Base-by-base conservation (phyloP, 495 filamentous ascomycete genomes). In the Lepidopterella palustris region DNA sequence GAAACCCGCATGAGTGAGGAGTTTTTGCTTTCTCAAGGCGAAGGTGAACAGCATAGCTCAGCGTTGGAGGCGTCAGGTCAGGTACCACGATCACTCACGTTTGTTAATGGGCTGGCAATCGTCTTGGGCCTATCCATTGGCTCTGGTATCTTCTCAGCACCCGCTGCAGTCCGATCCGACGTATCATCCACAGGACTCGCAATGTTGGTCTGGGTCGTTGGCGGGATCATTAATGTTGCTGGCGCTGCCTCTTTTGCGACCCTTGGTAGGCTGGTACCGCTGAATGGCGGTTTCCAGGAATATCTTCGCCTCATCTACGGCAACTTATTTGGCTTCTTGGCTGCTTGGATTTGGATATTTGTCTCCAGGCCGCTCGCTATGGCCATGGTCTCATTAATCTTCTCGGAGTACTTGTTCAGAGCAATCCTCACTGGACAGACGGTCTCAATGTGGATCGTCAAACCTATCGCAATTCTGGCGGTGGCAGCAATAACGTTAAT, bases 251-350 rank as follows among this genome's bases (percentile, higher is more conserved):
- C 70, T 8, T 76, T 77, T 61, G 70, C 73, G 35, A 77, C 78
- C 55, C 69, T 78, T 28, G 75, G 77, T 21, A 57, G 71, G 15
- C 67, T 64, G 11, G 57, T 78, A 15, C 77, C 76, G 1, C 55
- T 59, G 57, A 78, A 78, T 57, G 75, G 76, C 10, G 77, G 77
- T 4, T 71, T 73, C 8, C 75, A 77, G 57, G 74, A 77, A 50
- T 78, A 78, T 54, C 67, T 77, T 11, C 57, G 68, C 0, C 21
- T 63, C 18, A 61, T 68, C 27, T 75, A 71, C 53, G 71, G 72
- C 11, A 70, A 75, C 15, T 62, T 68, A 45, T 32, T 65, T 13
- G 72, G 68, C 6, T 75, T 73, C 53, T 53, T 78, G 25, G 72
- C 69, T 59, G 53, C 67, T 24, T 76, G 71, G 68, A 66, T 70